Evolutionary conservation across 2,329 filamentous ascomycete genomes (phyloP).

Genomic region (Fusarium dimerum): DNA sequence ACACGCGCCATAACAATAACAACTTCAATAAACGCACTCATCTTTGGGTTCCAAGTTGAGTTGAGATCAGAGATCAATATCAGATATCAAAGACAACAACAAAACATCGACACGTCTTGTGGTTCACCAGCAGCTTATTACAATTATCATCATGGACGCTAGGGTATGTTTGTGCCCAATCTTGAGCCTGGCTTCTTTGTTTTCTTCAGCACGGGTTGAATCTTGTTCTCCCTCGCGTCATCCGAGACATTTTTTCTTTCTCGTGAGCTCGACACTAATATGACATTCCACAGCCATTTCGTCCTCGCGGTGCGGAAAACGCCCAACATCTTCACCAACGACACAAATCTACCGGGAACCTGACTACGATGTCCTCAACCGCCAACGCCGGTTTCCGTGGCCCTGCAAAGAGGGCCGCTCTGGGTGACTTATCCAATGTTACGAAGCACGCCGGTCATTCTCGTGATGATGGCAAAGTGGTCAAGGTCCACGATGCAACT

Average conservation of each 20-base stretch:
- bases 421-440: conserved; percentile 81
- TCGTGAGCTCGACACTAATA: conserved; percentile 16
- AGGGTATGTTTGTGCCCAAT: conserved; percentile 30
- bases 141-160: conserved; percentile 35
- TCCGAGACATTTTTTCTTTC: conserved; percentile 6
- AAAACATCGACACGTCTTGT: conserved; percentile 9
- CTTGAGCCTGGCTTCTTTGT: conserved; percentile 11
- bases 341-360: conserved; percentile 74
- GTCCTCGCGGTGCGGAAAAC: conserved; percentile 52
- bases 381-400: conserved; percentile 36
- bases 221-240: conserved; percentile 19
- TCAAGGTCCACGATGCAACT: conserved; percentile 32
- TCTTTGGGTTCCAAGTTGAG: conserved; percentile 13
- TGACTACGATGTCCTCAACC: conserved; percentile 38
- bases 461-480: conserved; percentile 37
- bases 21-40: conserved; percentile 11
- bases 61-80: neutral
- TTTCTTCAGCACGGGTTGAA: conserved; percentile 1
- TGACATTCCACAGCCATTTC: conserved; percentile 37
- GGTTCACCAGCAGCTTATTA: conserved; percentile 14
- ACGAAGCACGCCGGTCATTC: conserved; percentile 37
- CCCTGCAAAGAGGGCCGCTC: conserved; percentile 72
- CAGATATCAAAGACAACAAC: conserved; percentile 20
- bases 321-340: conserved; percentile 66
- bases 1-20: conserved; percentile 14